Base-by-base conservation (phyloP, 2,329 filamentous ascomycete species). In the Arthrobotrys sphaeroides region DNA sequence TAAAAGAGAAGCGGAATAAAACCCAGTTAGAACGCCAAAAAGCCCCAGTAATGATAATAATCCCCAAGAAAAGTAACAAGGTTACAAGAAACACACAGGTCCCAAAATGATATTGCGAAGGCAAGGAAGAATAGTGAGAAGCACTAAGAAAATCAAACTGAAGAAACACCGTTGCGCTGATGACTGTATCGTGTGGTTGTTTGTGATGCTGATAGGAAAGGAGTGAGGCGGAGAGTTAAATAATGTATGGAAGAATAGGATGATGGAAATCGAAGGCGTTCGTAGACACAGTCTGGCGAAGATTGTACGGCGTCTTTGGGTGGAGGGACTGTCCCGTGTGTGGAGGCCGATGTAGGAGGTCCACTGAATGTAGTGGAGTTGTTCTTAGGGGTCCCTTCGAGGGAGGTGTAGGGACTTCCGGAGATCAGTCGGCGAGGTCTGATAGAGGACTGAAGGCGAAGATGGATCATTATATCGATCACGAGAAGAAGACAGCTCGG, bases 401-500 rank as follows among this genome's bases (percentile, higher is more conserved):
- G 9, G 5, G 12, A 18, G 51, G 31, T 28, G 6, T 26, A 22
- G 33, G 38, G 22, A 26, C 33, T 45, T 28, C 28, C 20, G 59
- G 13, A 12, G n/a, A 28, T 12, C 20, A 31, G 22, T 51, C 9
- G 28, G 16, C 42, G 31, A 28, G 24, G 5, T 40, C 36, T 33
- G n/a, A 22, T 5, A 16, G 57, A 59, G 38, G 26, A 18, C n/a
- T 18, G 13, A 33, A 53, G 31, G 10, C 36, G 36, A 22, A 60
- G 31, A 7, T 6, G 18, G 36, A 49, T 24, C 22, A 22, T 28
- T 24, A 31, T 42, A 42, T 59, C 36, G 42, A 60, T 73, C 45
- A 75, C 45, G 72, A 75, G 47, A 75, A 75, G 57, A 75, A 75
- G 73, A 98, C 93, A 81, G 97, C 96, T 85, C 97, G 97, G 77